These are phyloP conservation scores for Aegilops tauschii DNA, from an alignment of 176 grass and related monocot genomes.

Conservation along the genomic window DNA sequence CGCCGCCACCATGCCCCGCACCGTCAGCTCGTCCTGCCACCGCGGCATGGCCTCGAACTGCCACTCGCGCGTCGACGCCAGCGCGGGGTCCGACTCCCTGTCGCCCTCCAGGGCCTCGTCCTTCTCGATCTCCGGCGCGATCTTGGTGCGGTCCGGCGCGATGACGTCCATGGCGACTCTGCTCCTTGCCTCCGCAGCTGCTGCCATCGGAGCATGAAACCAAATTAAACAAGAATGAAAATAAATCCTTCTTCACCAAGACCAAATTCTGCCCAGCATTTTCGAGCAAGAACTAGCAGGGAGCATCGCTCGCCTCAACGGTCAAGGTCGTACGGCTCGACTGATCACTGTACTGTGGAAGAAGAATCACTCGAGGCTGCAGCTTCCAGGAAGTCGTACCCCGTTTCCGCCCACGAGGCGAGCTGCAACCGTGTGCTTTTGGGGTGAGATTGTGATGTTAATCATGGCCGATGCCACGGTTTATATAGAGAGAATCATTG, in stretches of 20 bases:
- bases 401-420: neutral
- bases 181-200: neutral
- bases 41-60: constrained; percentile 44
- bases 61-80: neutral
- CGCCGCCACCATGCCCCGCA: constrained; percentile 61
- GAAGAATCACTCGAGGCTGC: neutral
- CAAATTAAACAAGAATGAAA: neutral
- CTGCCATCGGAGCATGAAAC: neutral
- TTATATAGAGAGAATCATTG: constrained; percentile 30
- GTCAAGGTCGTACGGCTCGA: neutral
- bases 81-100: constrained; percentile 37
- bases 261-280: neutral
- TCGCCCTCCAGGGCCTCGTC: constrained; percentile 22
- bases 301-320: neutral
- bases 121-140: constrained; percentile 31
- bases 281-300: neutral
- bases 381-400: neutral
- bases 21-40: constrained; percentile 73
- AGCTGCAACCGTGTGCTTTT: neutral
- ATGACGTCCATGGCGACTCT: constrained; percentile 10
- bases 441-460: neutral
- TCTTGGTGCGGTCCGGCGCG: neutral
- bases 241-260: neutral
- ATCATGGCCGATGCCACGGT: neutral
- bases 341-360: neutral